Evolutionary conservation across 75 land plant species (phyloP), one percentile per base, ranked within the genome.

Genomic region (Pinus albicaulis): DNA sequence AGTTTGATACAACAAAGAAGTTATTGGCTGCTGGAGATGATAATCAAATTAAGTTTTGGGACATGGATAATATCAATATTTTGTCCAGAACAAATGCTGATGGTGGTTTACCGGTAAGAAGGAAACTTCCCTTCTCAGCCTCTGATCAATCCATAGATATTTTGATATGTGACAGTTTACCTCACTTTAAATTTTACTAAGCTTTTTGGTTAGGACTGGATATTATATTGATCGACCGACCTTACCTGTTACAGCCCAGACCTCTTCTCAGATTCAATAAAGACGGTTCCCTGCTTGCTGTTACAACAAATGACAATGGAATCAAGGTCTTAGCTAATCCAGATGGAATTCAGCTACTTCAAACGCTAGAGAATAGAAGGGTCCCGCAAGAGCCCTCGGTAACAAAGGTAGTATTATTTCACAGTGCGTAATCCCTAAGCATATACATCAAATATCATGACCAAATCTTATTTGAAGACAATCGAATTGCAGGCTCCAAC

Each of bases 21-120:
- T 83, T 92, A 68, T 66, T 92, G 70, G 95, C 95, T 65, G 95
- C 82, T 48, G 95, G 93, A 60, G 93, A 92, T 74, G 95, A 92
- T 63, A 66, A 70, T 71, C 87, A 82, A 65, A 90, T 92, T 48
- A 92, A 92, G 68, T 88, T 92, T 76, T 92, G 93, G 95, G 91
- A 92, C 56, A 85, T 92, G 88, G 95, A 92, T 62, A 88, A 82
- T 79, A 57, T 77, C 10, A 86, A 90, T 55, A 22, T 85, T 28
- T 64, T 90, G 19, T 74, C 86, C 4, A 81, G 53, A 28, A 89
- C 78, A 57, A 89, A 92, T 60, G 91, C 89, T 8, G 93, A 88
- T 12, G 95, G 93, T 70, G 92, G 91, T 34, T 83, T 92, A 12
- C 84, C 89, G 71, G 95, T 92, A 7, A 84, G 79, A 38, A 17